Conservation (phyloP, 177 flowering plant species). For the Vitis hybrid region DNA sequence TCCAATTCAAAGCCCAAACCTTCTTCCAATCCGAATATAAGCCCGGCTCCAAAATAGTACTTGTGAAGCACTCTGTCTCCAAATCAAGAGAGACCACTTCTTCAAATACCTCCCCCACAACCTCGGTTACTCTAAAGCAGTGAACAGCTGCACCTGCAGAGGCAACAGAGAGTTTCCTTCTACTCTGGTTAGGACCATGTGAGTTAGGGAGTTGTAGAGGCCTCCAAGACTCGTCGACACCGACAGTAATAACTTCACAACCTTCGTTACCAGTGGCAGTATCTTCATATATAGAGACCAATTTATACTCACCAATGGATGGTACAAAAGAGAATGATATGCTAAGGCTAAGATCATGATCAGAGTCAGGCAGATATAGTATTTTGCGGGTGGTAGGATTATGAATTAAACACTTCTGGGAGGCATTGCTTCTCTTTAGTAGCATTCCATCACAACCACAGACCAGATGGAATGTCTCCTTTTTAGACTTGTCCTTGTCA, state of each 20-base stretch:
- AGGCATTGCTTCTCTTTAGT: constrained; percentile 3
- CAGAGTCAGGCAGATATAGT: neutral
- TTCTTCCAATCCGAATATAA: neutral
- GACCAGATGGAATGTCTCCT: neutral
- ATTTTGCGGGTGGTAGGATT: neutral
- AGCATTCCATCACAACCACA: neutral
- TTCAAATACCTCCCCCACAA: neutral
- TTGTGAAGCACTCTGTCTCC: neutral
- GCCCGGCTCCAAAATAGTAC: neutral
- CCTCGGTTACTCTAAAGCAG: neutral
- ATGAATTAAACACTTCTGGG: neutral
- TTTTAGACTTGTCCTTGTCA: neutral
- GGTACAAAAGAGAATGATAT: neutral
- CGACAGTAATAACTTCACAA: constrained; percentile 7
- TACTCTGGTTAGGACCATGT: neutral
- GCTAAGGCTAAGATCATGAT: neutral
- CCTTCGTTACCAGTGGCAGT: neutral
- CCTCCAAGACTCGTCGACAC: neutral
- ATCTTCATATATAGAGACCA: neutral
- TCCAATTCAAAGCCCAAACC: constrained; percentile 7
- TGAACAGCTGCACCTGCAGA: neutral
- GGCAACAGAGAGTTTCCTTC: neutral
- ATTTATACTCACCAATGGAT: neutral
- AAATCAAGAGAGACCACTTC: constrained; percentile 3
- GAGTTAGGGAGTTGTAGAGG: neutral